These are phyloP conservation scores for Pyrenophora teres DNA, from an alignment of 2,329 filamentous ascomycete species.

Conservation along the genomic window DNA sequence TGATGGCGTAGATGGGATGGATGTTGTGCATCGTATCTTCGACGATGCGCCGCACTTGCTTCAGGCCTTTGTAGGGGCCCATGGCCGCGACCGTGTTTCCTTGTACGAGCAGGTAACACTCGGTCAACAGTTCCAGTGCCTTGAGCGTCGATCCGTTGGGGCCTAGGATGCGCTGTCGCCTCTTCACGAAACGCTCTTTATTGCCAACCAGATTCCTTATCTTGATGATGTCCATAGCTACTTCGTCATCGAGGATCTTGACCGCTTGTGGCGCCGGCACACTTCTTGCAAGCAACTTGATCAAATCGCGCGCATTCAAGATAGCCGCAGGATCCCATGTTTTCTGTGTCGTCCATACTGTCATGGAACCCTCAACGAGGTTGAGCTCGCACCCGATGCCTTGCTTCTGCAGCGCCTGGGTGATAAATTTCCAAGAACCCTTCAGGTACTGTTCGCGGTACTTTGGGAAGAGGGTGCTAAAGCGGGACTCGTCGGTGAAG, in stretches of 20 bases:
- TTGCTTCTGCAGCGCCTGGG: constrained; percentile 80
- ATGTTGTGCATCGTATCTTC: constrained; percentile 98
- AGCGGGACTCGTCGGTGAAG: constrained; percentile 92
- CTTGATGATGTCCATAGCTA: constrained; percentile 95
- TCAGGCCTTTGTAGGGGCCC: constrained; percentile 90
- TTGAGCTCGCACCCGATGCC: constrained; percentile 92
- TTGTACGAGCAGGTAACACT: constrained; percentile 88
- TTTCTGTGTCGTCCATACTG: constrained; percentile 89
- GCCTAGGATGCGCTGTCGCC: constrained; percentile 88
- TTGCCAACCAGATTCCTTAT: constrained; percentile 87
- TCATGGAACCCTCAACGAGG: constrained; percentile 95
- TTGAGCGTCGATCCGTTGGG: constrained; percentile 92
- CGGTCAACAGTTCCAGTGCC: constrained; percentile 87
- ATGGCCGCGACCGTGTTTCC: constrained; percentile 93
- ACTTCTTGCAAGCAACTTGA: constrained; percentile 81
- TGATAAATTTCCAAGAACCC: constrained; percentile 91
- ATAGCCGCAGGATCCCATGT: constrained; percentile 92
- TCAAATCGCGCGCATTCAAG: constrained; percentile 89
- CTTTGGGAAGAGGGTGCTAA: constrained; percentile 85
- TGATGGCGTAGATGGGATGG: constrained; percentile 89
- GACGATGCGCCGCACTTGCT: constrained; percentile 82
- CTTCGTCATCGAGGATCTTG: constrained; percentile 89
- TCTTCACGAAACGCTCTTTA: constrained; percentile 94
- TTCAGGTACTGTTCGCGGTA: constrained; percentile 94
- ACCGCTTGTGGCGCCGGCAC: constrained; percentile 92